Conservation (phyloP, 352 stramenopile genomes). For the Phytophthora crassamura region DNA sequence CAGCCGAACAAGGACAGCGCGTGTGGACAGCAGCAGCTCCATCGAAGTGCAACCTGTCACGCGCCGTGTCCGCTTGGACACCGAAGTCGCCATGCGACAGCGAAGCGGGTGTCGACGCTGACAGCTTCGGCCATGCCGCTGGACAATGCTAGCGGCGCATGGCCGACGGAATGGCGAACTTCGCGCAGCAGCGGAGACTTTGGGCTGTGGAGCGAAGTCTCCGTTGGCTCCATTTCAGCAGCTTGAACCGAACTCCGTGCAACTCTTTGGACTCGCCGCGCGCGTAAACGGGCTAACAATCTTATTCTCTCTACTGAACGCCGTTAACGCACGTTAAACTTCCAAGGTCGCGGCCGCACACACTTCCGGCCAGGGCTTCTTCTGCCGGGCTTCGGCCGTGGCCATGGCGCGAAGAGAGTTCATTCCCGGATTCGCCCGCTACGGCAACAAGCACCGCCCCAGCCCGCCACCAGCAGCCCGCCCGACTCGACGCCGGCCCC, state of each 20-base stretch:
- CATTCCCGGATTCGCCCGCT: constrained; percentile 42
- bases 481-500: constrained; percentile 18
- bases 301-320: constrained; percentile 47
- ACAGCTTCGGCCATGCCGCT: constrained; percentile 9
- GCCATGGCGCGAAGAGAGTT: constrained; percentile 19
- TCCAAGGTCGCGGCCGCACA: constrained; percentile 30
- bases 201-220: constrained; percentile 23
- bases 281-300: constrained; percentile 25
- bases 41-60: background rate
- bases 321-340: constrained; percentile 33
- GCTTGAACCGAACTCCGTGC: constrained; percentile 20
- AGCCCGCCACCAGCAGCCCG: constrained; percentile 11
- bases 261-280: constrained; percentile 25
- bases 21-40: background rate
- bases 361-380: constrained; percentile 31
- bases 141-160: constrained; percentile 14
- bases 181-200: constrained; percentile 32
- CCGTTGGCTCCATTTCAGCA: constrained; percentile 23
- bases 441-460: constrained; percentile 17
- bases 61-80: background rate
- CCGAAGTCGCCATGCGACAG: constrained; percentile 14
- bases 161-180: too few relatives aligned
- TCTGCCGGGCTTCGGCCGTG: constrained; percentile 12
- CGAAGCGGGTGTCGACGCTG: too few relatives aligned
- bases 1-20: constrained; percentile 11